Evolutionary conservation across 345 rosid species (phyloP).

Genomic region (Triadica sebifera): DNA sequence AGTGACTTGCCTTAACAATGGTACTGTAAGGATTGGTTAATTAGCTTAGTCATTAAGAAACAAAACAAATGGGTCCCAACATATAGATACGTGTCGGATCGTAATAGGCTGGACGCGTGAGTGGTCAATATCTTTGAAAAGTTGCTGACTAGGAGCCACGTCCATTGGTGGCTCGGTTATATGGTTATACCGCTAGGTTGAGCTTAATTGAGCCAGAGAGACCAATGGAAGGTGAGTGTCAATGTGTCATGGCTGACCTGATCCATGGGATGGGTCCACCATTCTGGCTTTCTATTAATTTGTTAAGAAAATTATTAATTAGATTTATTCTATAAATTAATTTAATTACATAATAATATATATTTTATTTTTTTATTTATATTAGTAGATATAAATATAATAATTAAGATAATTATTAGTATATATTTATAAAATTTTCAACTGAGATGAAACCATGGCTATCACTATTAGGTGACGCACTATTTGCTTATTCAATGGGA

Average conservation of each 20-base stretch:
- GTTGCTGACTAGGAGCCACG: conserved; percentile 23
- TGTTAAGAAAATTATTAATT: too few species aligned
- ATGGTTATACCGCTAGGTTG: background rate
- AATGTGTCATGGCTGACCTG: background rate
- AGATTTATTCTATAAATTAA: too few species aligned
- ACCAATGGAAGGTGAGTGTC: background rate
- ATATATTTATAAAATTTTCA: too few species aligned
- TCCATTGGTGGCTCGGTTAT: too few species aligned
- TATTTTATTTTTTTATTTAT: too few species aligned
- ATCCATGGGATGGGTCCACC: background rate
- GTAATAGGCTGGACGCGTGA: background rate
- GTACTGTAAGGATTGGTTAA: conserved; percentile 5
- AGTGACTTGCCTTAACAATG: too few species aligned
- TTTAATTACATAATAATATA: too few species aligned
- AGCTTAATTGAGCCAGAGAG: background rate
- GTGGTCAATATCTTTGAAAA: conserved; percentile 16
- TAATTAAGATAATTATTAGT: too few species aligned
- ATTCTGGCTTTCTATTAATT: conserved; percentile 1
- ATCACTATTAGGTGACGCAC: conserved; percentile 9
- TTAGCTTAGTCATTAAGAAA: conserved; percentile 47
- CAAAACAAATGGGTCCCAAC: conserved; percentile 20
- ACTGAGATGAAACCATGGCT: background rate
- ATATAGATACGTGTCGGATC: background rate
- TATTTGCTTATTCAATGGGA: background rate
- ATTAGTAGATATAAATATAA: too few species aligned